Evolutionary conservation across 371 early-diverging fungal species (phyloP), one percentile per base, ranked within the genome.

Genomic region (Fennellomyces sp.): DNA sequence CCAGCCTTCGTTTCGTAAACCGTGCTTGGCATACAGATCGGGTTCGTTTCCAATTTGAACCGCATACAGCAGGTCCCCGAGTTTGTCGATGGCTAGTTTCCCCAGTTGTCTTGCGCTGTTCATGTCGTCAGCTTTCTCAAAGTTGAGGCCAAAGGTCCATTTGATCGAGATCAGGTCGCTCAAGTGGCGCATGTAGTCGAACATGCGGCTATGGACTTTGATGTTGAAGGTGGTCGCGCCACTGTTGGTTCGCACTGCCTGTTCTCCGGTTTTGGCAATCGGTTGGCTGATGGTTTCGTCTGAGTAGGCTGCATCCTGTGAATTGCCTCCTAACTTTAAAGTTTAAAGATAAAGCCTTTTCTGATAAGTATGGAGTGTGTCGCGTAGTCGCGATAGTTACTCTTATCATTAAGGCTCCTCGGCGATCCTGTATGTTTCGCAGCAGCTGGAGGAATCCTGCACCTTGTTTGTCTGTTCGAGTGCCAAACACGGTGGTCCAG

Each of bases 1-100:
- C 56, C 57, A 62, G 4, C 38, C 42, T 11, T 15, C 27, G 7
- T 48, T 2, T 39, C 63, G 63, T 23, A 55, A 15, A 15, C 57
- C 57, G 28, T 62, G 63, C 41, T 62, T 62, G 3, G 63, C 50
- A 41, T 62, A 62, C 0, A 62, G 21, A 15, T 62, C 63, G 8
- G 63, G 63, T 15, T 62, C 63, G 15, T 62, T 62, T 3, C 63
- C 63, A 30, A 62, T 62, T 39, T 62, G 63, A 2, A 62, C 29
- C 7, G 63, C 56, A 30, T 50, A 62, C 12, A 62, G 28, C 4
- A 42, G 12, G 21, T 49, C 57, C 5, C 56, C 56, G 17, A 62
- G 49, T 11, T 17, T 56, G 12, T 56, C 52, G 6, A 56, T 30
- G 17, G 57, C 56, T 10, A 39, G 6, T 28, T 39, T 31, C 5